phyloP scores from a whole-genome alignment of 331 rosid genomes.

The Cucumis variabilis region DNA sequence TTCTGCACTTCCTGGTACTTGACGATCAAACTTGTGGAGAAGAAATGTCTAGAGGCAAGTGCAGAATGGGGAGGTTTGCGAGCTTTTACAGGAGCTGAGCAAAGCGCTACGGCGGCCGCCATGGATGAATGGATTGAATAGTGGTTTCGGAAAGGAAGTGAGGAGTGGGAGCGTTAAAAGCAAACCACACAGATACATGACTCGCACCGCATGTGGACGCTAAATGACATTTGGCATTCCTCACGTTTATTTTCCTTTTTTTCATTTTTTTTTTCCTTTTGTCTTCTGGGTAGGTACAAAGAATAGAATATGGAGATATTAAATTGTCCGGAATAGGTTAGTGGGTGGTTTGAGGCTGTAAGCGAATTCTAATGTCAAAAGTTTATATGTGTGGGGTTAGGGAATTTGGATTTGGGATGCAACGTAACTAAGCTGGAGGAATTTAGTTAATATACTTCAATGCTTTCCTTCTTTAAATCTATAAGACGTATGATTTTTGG shows the following conservation, averaged over 20 bases:
- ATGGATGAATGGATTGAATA: slow-evolving; percentile 27
- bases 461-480: no score
- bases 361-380: no score
- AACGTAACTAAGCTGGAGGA: no score
- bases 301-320: not conserved
- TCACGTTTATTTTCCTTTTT: not conserved
- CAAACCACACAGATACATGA: not conserved
- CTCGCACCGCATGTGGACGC: not conserved
- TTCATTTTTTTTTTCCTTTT: not conserved
- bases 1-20: slow-evolving; percentile 27
- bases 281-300: not conserved
- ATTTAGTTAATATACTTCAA: no score
- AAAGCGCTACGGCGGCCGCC: slow-evolving; percentile 44
- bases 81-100: slow-evolving; percentile 20
- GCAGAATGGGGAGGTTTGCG: slow-evolving; percentile 25
- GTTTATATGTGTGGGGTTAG: no score
- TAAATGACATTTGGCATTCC: not conserved
- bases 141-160: not conserved
- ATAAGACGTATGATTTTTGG: no score
- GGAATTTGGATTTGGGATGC: no score
- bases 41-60: slow-evolving; percentile 32
- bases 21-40: slow-evolving; percentile 33
- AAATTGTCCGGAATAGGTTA: no score
- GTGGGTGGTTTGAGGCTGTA: no score
- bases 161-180: not conserved